Conservation (phyloP, 2,329 filamentous ascomycete genomes). For the Neonectria coccinea region DNA sequence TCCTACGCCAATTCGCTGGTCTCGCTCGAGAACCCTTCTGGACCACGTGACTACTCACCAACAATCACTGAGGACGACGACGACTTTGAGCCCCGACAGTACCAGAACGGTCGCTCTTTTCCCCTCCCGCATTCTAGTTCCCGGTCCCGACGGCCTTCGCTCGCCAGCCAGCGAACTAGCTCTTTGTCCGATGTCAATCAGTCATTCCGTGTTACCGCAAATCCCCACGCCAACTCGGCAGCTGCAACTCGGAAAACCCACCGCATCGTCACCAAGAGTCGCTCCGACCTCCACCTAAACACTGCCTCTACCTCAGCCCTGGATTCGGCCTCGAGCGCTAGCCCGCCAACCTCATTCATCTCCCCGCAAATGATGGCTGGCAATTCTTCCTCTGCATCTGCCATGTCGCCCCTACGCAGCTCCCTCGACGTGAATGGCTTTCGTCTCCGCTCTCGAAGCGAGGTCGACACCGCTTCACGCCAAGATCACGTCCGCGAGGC, state of each 20-base stretch:
- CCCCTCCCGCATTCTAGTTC: conserved; percentile 36
- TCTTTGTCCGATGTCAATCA: conserved; percentile 51
- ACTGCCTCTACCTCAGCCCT: conserved; percentile 44
- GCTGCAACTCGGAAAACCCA: conserved; percentile 56
- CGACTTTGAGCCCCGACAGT: conserved; percentile 48
- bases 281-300: conserved; percentile 61
- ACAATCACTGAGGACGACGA: conserved; percentile 67
- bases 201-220: conserved; percentile 41
- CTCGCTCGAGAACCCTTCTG: conserved; percentile 59
- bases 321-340: conserved; percentile 42
- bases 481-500: conserved; percentile 70
- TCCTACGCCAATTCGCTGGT: conserved; percentile 68
- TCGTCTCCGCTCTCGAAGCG: conserved; percentile 70
- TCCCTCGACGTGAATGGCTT: conserved; percentile 70
- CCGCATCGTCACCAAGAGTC: conserved; percentile 52
- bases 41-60: conserved; percentile 64
- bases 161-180: conserved; percentile 51
- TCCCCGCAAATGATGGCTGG: conserved; percentile 43
- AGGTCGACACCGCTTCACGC: conserved; percentile 66
- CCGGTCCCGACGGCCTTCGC: conserved; percentile 47
- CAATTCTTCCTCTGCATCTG: conserved; percentile 50
- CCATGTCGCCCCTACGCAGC: conserved; percentile 65
- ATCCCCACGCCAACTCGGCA: conserved; percentile 45
- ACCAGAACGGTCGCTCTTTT: conserved; percentile 37
- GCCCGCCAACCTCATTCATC: conserved; percentile 44